Conservation (phyloP, 352 stramenopile genomes). For the Globisporangium uncinulatum region DNA sequence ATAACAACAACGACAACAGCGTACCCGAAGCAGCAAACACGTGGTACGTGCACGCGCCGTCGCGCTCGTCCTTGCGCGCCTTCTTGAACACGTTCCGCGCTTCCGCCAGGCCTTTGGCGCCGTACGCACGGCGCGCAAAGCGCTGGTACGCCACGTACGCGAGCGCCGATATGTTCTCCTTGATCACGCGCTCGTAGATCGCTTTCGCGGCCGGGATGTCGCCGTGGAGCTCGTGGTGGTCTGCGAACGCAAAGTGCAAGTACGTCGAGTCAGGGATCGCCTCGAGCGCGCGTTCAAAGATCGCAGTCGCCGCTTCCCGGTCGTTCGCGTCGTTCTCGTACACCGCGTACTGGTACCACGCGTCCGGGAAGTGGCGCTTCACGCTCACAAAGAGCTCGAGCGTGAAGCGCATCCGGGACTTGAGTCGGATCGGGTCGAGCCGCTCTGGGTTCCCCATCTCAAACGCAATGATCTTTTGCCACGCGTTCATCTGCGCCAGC, state of each 20-base stretch:
- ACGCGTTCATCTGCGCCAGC: conserved; percentile 53
- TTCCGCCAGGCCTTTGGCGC: conserved; percentile 67
- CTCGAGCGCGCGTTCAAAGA: conserved; percentile 75
- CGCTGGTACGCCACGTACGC: conserved; percentile 84
- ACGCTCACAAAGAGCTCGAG: conserved; percentile 78
- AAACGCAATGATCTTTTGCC: conserved; percentile 76
- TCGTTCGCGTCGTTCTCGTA: conserved; percentile 81
- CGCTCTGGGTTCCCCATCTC: conserved; percentile 78
- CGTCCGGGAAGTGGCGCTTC: conserved; percentile 70
- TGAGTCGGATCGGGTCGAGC: conserved; percentile 69
- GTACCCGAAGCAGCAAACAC: conserved; percentile 79
- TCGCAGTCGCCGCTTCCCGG: conserved; percentile 45
- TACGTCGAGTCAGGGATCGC: conserved; percentile 78
- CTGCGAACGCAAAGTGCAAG: conserved; percentile 70
- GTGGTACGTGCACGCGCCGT: conserved; percentile 78
- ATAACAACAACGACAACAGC: conserved; percentile 1
- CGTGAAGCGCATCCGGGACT: conserved; percentile 79
- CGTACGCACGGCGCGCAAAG: conserved; percentile 73
- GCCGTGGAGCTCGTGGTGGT: conserved; percentile 74
- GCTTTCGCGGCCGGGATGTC: conserved; percentile 58
- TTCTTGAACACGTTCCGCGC: conserved; percentile 78
- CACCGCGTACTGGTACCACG: conserved; percentile 82
- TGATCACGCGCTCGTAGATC: conserved; percentile 79
- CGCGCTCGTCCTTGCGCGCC: conserved; percentile 75
- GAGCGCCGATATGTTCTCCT: conserved; percentile 65